Evolutionary conservation across 331 rosid genomes (phyloP).

Genomic region (Stylosanthes scabra): DNA sequence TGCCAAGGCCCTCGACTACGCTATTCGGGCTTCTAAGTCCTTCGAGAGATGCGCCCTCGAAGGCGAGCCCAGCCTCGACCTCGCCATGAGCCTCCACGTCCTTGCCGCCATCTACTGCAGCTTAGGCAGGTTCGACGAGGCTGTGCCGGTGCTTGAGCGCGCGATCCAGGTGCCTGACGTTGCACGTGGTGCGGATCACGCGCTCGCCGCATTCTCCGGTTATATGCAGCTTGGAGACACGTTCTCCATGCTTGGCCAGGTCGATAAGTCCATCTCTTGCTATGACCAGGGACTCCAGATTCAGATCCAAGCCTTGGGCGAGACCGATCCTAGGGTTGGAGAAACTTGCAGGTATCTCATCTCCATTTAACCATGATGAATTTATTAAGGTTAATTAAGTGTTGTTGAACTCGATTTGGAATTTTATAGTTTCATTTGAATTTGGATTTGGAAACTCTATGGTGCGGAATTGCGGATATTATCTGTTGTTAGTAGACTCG

Average conservation of each 20-base stretch:
- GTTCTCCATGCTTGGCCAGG: conserved; percentile 93
- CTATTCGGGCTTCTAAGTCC: conserved; percentile 84
- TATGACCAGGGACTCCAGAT: conserved; percentile 92
- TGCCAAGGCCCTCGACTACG: conserved; percentile 82
- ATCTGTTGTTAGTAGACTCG: background rate
- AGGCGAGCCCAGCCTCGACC: conserved; percentile 88
- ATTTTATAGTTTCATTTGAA: background rate
- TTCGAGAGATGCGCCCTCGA: conserved; percentile 88
- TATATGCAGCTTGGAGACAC: conserved; percentile 97
- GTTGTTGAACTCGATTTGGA: background rate
- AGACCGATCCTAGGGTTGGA: conserved; percentile 94
- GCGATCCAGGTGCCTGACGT: conserved; percentile 83
- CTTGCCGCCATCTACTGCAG: conserved; percentile 95
- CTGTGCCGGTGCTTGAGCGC: conserved; percentile 90
- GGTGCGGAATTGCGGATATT: background rate
- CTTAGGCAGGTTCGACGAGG: conserved; percentile 92
- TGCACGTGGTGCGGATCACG: conserved; percentile 79
- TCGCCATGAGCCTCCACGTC: conserved; percentile 95
- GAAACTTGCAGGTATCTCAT: conserved; percentile 82
- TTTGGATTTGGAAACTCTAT: background rate
- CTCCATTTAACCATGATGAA: background rate
- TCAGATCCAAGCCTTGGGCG: conserved; percentile 94
- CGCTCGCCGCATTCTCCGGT: conserved; percentile 96
- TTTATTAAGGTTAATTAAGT: background rate
- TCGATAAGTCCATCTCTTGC: conserved; percentile 77